Evolutionary conservation across 1,139 yeast species (phyloP), one percentile per base, ranked within the genome.

Genomic region (Geotrichum australiense): DNA sequence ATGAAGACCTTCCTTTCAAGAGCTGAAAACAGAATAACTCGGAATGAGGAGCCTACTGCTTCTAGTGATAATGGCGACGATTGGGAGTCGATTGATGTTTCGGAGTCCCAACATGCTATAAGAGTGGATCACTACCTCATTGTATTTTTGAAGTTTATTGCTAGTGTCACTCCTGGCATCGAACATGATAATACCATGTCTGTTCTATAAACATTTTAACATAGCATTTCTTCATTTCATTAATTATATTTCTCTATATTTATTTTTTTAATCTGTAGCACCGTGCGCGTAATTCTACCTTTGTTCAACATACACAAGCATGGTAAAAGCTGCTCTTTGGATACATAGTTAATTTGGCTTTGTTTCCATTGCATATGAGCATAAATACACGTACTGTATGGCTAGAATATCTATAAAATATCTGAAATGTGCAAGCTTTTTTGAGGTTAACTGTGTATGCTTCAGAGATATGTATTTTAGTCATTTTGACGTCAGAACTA

Each of bases 111-210:
- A 8, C 69, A 65, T 22, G 73, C 76, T 14, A 70, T 91, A 10
- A 70, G 96, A 36, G 96, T 82, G 1, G 98, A 91, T 60, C 96
- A 87, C 57, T 91, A 91, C 58, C 66, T 91, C 53, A 72, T 91
- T 30, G 81, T 89, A 10, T 91, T 91, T 59, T 71, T 91, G 55
- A 93, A 93, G 63, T 91, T 91, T 56, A 89, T 91, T 44, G 85
- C 97, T 11, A 85, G 96, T 65, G 97, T 93, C 11, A 89, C 95
- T 2, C 99, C 99, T 0, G 96, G 96, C 10, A 87, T 91, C 44
- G 96, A 89, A 62, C 93, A 89, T 62, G 98, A 91, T 57, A 87
- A 87, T 60, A 89, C 97, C 29, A 91, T 89, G 96, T 89, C 86
- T 59, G 91, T 86, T 3, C 69, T 80, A 56, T 79, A 61, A 61